Conservation (phyloP, 345 rosid genomes). For the Brassica incana region DNA sequence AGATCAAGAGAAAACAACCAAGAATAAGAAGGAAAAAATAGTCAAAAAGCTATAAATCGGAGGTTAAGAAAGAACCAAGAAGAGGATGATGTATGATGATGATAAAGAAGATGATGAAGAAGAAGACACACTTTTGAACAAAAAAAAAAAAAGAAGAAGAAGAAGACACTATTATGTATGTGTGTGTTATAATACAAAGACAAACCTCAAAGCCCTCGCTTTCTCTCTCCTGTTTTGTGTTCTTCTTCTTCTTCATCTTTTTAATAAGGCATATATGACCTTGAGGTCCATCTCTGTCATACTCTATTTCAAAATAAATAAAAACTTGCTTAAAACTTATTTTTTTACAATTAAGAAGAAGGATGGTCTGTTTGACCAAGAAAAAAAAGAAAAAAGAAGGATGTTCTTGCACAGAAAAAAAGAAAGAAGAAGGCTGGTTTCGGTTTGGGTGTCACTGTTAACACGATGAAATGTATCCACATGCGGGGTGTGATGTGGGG, state of each 20-base stretch:
- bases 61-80: slow-evolving; percentile 40
- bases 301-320: background rate
- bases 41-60: slow-evolving; percentile 35
- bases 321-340: background rate
- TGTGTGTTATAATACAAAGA: slow-evolving; percentile 22
- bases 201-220: slow-evolving; percentile 44
- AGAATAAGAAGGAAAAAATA: slow-evolving; percentile 7
- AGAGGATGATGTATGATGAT: slow-evolving; percentile 50
- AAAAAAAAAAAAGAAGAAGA: slow-evolving; percentile 26
- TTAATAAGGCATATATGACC: slow-evolving; percentile 29
- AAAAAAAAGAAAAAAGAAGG: too few species aligned
- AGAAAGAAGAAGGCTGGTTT: slow-evolving; percentile 32
- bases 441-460: slow-evolving; percentile 44
- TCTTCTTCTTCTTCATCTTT: slow-evolving; percentile 15
- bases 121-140: slow-evolving; percentile 14
- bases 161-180: slow-evolving; percentile 19
- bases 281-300: slow-evolving; percentile 30
- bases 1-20: slow-evolving; percentile 55
- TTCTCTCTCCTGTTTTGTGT: slow-evolving; percentile 30
- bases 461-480: slow-evolving; percentile 53
- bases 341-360: slow-evolving; percentile 29
- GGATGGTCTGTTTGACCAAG: slow-evolving; percentile 16
- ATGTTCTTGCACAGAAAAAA: too few species aligned
- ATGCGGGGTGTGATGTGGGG: slow-evolving; percentile 47
- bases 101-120: slow-evolving; percentile 28